Evolutionary conservation across 2,329 filamentous ascomycete genomes (phyloP), one percentile per base, ranked within the genome.

Genomic region (Talaromyces sp.): DNA sequence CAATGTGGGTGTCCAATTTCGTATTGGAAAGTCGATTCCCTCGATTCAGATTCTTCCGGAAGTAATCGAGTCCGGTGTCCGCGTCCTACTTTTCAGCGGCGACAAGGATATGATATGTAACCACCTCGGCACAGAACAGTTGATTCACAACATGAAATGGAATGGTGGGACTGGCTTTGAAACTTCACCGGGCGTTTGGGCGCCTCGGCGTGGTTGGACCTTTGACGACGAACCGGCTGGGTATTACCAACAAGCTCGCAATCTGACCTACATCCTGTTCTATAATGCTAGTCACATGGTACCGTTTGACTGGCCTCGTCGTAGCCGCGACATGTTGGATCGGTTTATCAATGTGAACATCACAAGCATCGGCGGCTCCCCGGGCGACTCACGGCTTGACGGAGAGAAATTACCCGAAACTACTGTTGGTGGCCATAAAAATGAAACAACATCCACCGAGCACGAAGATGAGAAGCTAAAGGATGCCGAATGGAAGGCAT

Each of bases 211-310:
- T 46, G 88, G 96, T 69, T 99, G 95, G 96, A 90, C 87, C 0
- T 97, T 98, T 66, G 95, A 98, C 75, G 90, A 88, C 63, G 85
- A 96, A 67, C 79, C 86, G 1, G 93, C 93, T 3, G 95, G 95
- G 26, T 91, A 96, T 71, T 99, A 93, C 82, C 96, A 99, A 75
- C 86, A 92, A 73, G 93, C 95, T 1, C 87, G 96, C 65, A 99
- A 99, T 76, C 78, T 99, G 63, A 97, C 95, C 0, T 99, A 99
- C 71, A 88, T 99, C 32, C 82, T 96, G 46, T 96, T 98, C 77
- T 91, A 96, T 80, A 96, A 99, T 74, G 87, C 91, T 17, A 96
- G 90, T 55, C 95, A 99, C 76, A 99, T 99, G 95, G 95, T 99
- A 1, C 96, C 95, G 0, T 98, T 95, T 70, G 93, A 99, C 75